Evolutionary conservation across 2,329 filamentous ascomycete genomes (phyloP), one percentile per base, ranked within the genome.

Genomic region (Didymosphaeria variabile): DNA sequence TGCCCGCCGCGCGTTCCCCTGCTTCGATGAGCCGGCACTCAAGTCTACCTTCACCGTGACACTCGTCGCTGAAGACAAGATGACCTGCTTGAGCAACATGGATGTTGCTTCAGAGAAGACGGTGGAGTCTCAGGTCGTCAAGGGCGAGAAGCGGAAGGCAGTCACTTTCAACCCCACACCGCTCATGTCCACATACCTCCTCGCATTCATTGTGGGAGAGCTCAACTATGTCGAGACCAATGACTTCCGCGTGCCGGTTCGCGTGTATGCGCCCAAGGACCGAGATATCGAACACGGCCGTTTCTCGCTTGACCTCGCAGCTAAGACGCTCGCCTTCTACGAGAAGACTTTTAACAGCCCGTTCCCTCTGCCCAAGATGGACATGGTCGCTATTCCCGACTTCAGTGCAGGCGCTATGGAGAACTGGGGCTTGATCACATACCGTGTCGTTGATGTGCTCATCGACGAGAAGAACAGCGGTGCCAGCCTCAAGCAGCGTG

Each of bases 381-480:
- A 97, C 79, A 95, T 97, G 90, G 90, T 97, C 69, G 94, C 94
- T 47, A 94, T 98, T 74, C 94, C 94, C 17, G 94, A 98, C 77
- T 98, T 98, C 77, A 93, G 93, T 54, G 93, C 93, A 52, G 94
- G 94, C 64, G 94, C 94, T 61, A 97, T 98, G 94, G 94, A 98
- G 85, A 98, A 98, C 79, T 98, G 94, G 94, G 94, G 94, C 75
- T 84, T 98, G 55, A 89, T 98, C 69, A 98, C 94, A 7, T 98
- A 97, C 82, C 91, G 94, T 67, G 91, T 97, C 23, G 94, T 97
- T 36, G 93, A 96, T 74, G 80, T 98, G 50, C 86, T 98, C 61
- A 88, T 97, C 64, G 94, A 98, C 71, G 93, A 97, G 80, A 95
- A 96, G 85, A 91, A 88, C 3, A 95, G 92, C 72, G 91, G 93